Conservation (phyloP, 345 rosid genomes). For the Mercurialis annua region DNA sequence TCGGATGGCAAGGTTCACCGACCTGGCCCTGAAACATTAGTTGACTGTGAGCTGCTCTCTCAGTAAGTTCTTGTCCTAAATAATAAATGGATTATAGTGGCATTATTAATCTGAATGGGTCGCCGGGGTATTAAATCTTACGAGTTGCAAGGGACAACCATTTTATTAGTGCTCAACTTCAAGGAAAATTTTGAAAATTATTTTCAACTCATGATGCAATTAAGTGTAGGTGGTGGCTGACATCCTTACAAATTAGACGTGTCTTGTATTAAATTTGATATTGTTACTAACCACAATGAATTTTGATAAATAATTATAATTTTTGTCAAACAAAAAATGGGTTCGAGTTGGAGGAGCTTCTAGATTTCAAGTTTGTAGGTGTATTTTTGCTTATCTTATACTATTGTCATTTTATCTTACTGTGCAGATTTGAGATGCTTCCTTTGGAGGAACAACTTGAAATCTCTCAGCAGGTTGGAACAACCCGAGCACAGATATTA, state of each 20-base stretch:
- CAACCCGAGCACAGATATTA: slow-evolving; percentile 77
- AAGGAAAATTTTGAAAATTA: neutral
- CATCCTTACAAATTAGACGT: neutral
- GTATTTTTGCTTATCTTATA: neutral
- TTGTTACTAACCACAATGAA: neutral
- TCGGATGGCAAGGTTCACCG: slow-evolving; percentile 81
- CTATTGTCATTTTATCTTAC: neutral
- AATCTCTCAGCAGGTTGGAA: slow-evolving; percentile 80
- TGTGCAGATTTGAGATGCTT: slow-evolving; percentile 85
- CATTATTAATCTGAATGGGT: neutral
- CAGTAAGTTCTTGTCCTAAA: slow-evolving; percentile 55
- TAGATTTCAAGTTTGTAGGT: neutral
- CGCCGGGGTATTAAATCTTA: neutral
- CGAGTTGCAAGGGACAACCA: neutral
- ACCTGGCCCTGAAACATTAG: slow-evolving; percentile 94
- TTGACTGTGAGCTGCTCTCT: slow-evolving; percentile 88
- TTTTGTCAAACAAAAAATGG: neutral
- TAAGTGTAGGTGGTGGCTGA: neutral
- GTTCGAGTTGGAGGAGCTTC: neutral
- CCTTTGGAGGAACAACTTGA: slow-evolving; percentile 84
- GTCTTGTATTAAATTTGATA: neutral
- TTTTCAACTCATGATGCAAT: neutral
- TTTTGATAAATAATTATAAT: neutral
- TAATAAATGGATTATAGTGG: neutral
- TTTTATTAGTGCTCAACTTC: neutral